These are phyloP conservation scores for Phytophthora tubulina DNA, from an alignment of 352 stramenopile genomes.

Conservation along the genomic window DNA sequence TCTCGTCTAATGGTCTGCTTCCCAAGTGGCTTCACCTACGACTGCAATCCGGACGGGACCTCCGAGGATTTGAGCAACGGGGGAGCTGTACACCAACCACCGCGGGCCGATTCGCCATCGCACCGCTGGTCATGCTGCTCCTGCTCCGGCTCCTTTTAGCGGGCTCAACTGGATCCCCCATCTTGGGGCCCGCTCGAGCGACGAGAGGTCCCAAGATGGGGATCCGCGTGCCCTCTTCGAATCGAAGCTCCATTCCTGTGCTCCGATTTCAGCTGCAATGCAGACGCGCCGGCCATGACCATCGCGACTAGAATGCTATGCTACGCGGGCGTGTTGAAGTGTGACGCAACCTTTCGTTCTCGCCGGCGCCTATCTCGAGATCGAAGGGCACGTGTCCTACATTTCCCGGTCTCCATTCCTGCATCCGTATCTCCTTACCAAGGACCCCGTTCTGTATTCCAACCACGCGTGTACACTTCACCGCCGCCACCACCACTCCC, in stretches of 20 bases:
- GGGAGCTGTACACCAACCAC: constrained; percentile 1
- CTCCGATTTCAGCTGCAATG: constrained; percentile 23
- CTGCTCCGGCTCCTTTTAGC: constrained; percentile 16
- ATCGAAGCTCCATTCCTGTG: constrained; percentile 15
- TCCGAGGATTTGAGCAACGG: constrained; percentile 24
- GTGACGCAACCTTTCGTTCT: not conserved
- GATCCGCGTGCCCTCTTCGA: constrained; percentile 28
- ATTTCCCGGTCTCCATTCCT: constrained; percentile 4
- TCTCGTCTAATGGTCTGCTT: constrained; percentile 30
- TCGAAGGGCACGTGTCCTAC: constrained; percentile 15
- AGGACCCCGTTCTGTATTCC: constrained; percentile 8
- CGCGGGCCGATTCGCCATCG: constrained; percentile 20
- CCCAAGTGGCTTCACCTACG: constrained; percentile 24
- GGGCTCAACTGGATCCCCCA: constrained; percentile 12
- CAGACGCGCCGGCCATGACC: constrained; percentile 21
- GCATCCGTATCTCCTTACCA: constrained; percentile 27
- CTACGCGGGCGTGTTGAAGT: constrained; percentile 19
- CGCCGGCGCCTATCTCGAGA: constrained; percentile 26
- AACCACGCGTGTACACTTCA: not conserved
- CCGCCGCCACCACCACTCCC: not conserved
- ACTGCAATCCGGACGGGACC: constrained; percentile 7
- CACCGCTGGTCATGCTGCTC: constrained; percentile 15
- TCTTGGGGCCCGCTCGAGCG: constrained; percentile 1
- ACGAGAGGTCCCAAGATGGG: constrained; percentile 14
- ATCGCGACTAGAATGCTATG: constrained; percentile 20